Conservation (phyloP, 768 basidiomycete species). For the Lanmaoa pseudosensibilis region DNA sequence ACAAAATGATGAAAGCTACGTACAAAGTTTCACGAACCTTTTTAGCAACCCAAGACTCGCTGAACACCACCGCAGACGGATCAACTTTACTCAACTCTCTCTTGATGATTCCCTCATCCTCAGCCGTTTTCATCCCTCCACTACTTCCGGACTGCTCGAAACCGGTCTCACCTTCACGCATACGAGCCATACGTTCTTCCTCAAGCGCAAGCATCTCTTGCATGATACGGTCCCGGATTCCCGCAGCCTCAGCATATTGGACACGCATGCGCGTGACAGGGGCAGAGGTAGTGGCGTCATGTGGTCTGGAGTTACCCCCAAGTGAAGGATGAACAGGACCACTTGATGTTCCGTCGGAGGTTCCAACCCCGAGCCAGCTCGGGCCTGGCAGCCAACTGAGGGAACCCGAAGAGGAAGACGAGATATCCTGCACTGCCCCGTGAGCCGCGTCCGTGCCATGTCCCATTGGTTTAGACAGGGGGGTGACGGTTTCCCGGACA, state of each 20-base stretch:
- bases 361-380: slow-evolving; percentile 43
- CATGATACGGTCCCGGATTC: slow-evolving; percentile 96
- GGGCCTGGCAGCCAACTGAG: slow-evolving; percentile 57
- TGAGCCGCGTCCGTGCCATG: slow-evolving; percentile 3
- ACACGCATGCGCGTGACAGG: slow-evolving; percentile 62
- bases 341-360: slow-evolving; percentile 24
- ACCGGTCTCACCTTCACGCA: slow-evolving; percentile 72
- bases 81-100: slow-evolving; percentile 92
- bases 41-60: slow-evolving; percentile 92
- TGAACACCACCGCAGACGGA: slow-evolving; percentile 93
- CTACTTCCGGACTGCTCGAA: slow-evolving; percentile 48
- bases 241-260: slow-evolving; percentile 78
- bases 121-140: slow-evolving; percentile 60
- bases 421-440: slow-evolving; percentile 10
- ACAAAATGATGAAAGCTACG: neutral
- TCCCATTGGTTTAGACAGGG: slow-evolving; percentile 15
- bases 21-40: slow-evolving; percentile 53
- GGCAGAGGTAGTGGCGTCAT: slow-evolving; percentile 31
- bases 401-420: slow-evolving; percentile 28
- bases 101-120: slow-evolving; percentile 93
- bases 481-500: slow-evolving; percentile 50
- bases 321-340: slow-evolving; percentile 34
- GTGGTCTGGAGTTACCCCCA: slow-evolving; percentile 22
- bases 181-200: slow-evolving; percentile 93
- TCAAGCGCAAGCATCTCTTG: slow-evolving; percentile 96